phyloP scores from a whole-genome alignment of 106 monocot species.

The Allium sativum region DNA sequence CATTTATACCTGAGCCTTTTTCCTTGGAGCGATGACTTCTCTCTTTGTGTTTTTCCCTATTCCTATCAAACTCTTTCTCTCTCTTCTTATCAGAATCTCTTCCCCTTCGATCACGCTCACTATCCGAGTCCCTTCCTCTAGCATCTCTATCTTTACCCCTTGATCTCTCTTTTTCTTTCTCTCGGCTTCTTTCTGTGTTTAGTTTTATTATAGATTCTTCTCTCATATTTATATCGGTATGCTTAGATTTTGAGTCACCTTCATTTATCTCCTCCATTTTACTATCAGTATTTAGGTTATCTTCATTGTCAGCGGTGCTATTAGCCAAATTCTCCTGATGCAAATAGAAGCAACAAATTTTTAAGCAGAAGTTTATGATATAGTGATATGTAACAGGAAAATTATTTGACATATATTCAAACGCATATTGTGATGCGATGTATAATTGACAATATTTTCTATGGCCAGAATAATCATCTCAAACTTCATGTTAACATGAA shows the following conservation, averaged over 20 bases:
- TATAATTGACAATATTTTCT: no score
- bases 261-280: slow-evolving; percentile 58
- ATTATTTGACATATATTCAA: no score
- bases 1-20: slow-evolving; percentile 47
- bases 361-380: not conserved
- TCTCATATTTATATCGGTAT: slow-evolving; percentile 32
- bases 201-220: slow-evolving; percentile 30
- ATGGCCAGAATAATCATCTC: no score
- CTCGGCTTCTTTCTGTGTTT: slow-evolving; percentile 26
- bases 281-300: slow-evolving; percentile 22
- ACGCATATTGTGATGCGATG: no score
- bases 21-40: slow-evolving; percentile 48
- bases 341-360: slow-evolving; percentile 4
- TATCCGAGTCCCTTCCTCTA: slow-evolving; percentile 29
- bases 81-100: slow-evolving; percentile 51
- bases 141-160: slow-evolving; percentile 43
- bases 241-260: slow-evolving; percentile 26
- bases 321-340: slow-evolving; percentile 38
- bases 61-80: slow-evolving; percentile 37
- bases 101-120: slow-evolving; percentile 38
- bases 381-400: no score
- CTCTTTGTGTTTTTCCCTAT: slow-evolving; percentile 43
- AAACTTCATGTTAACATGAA: no score
- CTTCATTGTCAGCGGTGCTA: slow-evolving; percentile 23
- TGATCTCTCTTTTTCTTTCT: slow-evolving; percentile 37